Evolutionary conservation across 2,329 filamentous ascomycete genomes (phyloP).

Genomic region (Chaetomiaceae sp.): DNA sequence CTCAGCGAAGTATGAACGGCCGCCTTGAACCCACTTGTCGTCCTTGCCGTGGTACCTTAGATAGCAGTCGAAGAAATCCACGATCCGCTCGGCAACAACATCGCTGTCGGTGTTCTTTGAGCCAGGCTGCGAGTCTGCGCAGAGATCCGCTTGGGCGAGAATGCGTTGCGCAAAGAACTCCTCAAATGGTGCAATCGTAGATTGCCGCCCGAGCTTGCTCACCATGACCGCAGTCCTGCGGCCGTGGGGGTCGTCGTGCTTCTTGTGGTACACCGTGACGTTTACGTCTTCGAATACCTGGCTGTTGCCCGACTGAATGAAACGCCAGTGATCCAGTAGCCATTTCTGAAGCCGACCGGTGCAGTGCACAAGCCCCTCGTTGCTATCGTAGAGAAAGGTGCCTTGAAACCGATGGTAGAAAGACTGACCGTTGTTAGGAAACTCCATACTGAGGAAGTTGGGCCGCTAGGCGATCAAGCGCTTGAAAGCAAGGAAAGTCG

Average conservation of each 20-base stretch:
- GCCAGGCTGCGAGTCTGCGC: neutral
- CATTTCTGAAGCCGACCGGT: constrained; percentile 8
- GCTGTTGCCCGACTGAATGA: neutral
- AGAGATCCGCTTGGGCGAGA: constrained; percentile 14
- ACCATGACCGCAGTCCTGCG: constrained; percentile 5
- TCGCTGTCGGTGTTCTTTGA: neutral
- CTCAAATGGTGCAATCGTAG: constrained; percentile 7
- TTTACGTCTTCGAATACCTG: neutral
- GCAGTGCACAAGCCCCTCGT: constrained; percentile 5
- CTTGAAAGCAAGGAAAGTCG: too few relatives aligned
- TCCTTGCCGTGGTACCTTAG: constrained; percentile 15
- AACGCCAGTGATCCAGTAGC: constrained; percentile 11
- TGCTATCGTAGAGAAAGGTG: neutral
- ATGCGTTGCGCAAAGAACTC: constrained; percentile 15
- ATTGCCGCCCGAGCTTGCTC: neutral
- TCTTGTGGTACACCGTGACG: constrained; percentile 9
- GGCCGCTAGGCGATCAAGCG: neutral
- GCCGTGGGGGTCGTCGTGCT: neutral
- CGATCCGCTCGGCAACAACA: constrained; percentile 1
- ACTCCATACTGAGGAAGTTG: constrained; percentile 11
- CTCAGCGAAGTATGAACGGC: constrained; percentile 13
- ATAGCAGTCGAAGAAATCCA: constrained; percentile 16
- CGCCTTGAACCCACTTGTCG: constrained; percentile 11
- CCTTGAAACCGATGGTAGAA: constrained; percentile 16
- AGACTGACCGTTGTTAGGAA: constrained; percentile 17